Evolutionary conservation across 768 basidiomycete species (phyloP), one percentile per base, ranked within the genome.

Genomic region (Hygrophorus russula): DNA sequence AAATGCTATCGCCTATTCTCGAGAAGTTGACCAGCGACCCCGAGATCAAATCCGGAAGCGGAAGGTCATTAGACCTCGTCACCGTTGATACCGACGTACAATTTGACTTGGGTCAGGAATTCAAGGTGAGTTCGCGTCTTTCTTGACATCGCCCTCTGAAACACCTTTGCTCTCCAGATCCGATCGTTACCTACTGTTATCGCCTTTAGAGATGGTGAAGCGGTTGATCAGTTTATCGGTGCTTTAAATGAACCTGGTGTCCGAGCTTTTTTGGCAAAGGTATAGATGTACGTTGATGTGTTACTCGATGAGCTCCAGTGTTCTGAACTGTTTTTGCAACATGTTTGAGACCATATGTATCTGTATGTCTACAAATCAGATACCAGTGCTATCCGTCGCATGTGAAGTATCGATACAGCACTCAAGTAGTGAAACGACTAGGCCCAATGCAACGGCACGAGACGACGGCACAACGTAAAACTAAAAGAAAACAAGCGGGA

Each of bases 111-210:
- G 73, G 70, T 1, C 59, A 59, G 40, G 52, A 71, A 48, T 78
- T 71, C 56, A 57, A 70, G 50, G 87, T 74, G 44, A 47, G 55
- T 55, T 44, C 42, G 34, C 14, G 32, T 41, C 20, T 42, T 51
- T 47, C 13, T 29, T 39, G 28, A 14, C 18, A 31, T 36, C 24
- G 41, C 32, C 38, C 32, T 17, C 33, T 31, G 35, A 43, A 42
- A 28, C 32, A 18, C 30, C 15, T 32, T 14, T 37, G n/a, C 3
- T 14, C 13, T n/a, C 17, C 49, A 90, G 87, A 66, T 89, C 47
- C 61, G 67, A n/a, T 70, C 82, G 12, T 60, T 90, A n/a, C 86
- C 86, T 2, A 89, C 86, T 0, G 83, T 90, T 24, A 64, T 84
- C 45, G 86, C 83, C 3, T 88, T 88, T 64, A 72, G 67, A 45